phyloP scores from a whole-genome alignment of 75 land plant genomes.

The Pseudotsuga menziesii region DNA sequence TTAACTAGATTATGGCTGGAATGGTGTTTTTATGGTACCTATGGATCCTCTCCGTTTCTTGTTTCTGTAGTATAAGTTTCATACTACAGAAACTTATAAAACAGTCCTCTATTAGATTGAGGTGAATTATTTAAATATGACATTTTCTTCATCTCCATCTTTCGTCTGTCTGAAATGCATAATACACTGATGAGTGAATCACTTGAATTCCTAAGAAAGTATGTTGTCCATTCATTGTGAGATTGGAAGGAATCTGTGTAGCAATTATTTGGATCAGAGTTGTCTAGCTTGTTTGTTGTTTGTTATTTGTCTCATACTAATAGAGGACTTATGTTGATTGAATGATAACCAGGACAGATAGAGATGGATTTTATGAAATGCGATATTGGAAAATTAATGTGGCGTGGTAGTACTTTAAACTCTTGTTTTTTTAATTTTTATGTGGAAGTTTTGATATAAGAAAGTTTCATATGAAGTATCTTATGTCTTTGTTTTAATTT shows the following conservation, averaged over 20 bases:
- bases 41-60: too few species aligned
- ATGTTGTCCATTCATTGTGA: not conserved
- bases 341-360: slow-evolving; percentile 37
- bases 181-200: too few species aligned
- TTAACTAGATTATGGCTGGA: not conserved
- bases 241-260: not conserved
- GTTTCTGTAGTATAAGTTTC: too few species aligned
- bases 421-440: not conserved
- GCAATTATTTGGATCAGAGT: not conserved
- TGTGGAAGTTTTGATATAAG: not conserved
- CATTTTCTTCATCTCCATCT: too few species aligned
- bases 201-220: too few species aligned
- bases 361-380: slow-evolving; percentile 62
- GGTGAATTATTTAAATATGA: too few species aligned
- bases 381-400: slow-evolving; percentile 42
- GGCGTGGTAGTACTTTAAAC: slow-evolving; percentile 43
- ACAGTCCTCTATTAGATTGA: too few species aligned
- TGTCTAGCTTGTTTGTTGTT: not conserved
- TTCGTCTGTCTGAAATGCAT: too few species aligned
- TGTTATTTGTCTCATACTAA: not conserved
- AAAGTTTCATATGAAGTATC: not conserved
- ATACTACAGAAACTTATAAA: too few species aligned
- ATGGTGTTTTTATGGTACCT: too few species aligned
- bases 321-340: not conserved
- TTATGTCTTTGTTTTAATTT: not conserved